These are phyloP conservation scores for Jackrogersella multiformis DNA, from an alignment of 495 filamentous ascomycete species.

Conservation along the genomic window DNA sequence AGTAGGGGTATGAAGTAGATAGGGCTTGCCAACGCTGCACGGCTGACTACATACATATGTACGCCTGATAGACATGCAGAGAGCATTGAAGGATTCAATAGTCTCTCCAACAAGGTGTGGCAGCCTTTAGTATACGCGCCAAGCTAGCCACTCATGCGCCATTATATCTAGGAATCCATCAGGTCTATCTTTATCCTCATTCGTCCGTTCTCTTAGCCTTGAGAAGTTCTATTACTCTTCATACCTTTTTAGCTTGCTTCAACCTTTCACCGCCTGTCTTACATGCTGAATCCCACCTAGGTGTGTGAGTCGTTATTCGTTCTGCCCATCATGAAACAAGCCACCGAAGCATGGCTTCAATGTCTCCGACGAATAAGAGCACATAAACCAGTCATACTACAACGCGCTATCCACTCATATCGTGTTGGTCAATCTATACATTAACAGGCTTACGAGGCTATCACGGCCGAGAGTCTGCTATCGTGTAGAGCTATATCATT, in stretches of 20 bases:
- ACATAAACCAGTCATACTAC: neutral
- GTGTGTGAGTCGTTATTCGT: conserved; percentile 7
- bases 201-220: conserved; percentile 3
- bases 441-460: neutral
- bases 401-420: neutral
- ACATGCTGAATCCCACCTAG: conserved; percentile 27
- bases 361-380: neutral
- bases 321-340: conserved; percentile 9
- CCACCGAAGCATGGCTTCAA: conserved; percentile 13
- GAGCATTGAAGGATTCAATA: conserved; percentile 16
- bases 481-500: neutral
- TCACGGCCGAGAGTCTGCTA: neutral
- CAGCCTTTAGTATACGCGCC: conserved; percentile 14
- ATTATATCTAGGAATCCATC: neutral
- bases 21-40: conserved; percentile 7
- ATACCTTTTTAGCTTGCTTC: conserved; percentile 11
- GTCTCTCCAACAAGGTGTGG: neutral
- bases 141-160: conserved; percentile 20
- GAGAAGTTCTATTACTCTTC: conserved; percentile 4
- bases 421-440: neutral
- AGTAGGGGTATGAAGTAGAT: conserved; percentile 7
- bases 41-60: neutral
- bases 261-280: conserved; percentile 32
- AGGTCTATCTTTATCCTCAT: conserved; percentile 14
- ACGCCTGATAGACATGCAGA: conserved; percentile 1